Percentiles rank a stretch among this genome's conserved stretches.
Conservation (phyloP, 176 grass and related monocot species). For the Ensete glaucum region DNA sequence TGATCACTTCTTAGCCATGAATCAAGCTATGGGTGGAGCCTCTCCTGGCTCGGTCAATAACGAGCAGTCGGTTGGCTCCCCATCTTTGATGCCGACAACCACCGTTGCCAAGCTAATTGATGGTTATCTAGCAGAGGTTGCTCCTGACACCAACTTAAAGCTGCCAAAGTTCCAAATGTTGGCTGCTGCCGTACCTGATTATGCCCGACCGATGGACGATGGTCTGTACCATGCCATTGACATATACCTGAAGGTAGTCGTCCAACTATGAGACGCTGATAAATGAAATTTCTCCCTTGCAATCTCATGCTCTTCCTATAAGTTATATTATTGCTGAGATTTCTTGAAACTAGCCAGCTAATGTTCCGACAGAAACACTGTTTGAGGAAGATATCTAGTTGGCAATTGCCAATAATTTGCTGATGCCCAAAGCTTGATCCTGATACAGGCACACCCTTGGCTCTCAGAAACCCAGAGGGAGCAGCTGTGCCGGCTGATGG, state of each 20-base stretch:
- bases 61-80: not conserved
- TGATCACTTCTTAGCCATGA: constrained; percentile 1
- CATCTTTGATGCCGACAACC: not conserved
- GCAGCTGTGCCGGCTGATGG: not conserved
- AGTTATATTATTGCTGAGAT: too few relatives aligned
- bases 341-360: too few relatives aligned
- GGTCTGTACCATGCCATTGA: constrained; percentile 1
- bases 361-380: too few relatives aligned
- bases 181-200: constrained; percentile 5
- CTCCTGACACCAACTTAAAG: constrained; percentile 2
- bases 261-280: too few relatives aligned
- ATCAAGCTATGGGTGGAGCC: not conserved
- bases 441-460: constrained; percentile 6
- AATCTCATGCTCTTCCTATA: too few relatives aligned
- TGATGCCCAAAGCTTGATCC: not conserved
- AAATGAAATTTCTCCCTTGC: too few relatives aligned
- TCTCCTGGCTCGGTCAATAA: not conserved
- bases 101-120: not conserved
- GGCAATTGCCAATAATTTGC: too few relatives aligned
- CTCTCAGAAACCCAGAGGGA: not conserved
- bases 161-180: not conserved
- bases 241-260: constrained; percentile 4
- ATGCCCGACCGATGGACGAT: not conserved
- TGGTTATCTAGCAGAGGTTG: constrained; percentile 1
- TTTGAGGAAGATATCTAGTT: too few relatives aligned